Base-by-base conservation (phyloP, 1,284 basidiomycete species). In the Puccinia coronata region DNA sequence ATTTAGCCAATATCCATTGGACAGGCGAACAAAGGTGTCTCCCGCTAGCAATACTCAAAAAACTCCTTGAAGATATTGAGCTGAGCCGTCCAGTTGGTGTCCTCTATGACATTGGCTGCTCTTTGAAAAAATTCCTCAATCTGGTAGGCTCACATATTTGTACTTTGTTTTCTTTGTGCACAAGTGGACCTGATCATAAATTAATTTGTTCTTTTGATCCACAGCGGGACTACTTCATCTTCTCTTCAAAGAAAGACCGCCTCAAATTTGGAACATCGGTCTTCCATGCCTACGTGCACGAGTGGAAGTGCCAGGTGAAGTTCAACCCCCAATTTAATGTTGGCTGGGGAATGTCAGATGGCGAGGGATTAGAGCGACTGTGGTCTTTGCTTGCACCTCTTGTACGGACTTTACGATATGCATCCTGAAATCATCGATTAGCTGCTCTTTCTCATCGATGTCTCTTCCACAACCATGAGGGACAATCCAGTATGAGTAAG, bases 351-450 rank as follows among this genome's bases (percentile, higher is more conserved):
- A n/a, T n/a, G n/a, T n/a, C n/a, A n/a, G n/a, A n/a, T n/a, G n/a
- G n/a, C n/a, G n/a, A n/a, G n/a, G n/a, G n/a, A n/a, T n/a, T n/a
- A n/a, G n/a, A n/a, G n/a, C n/a, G n/a, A n/a, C n/a, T n/a, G n/a
- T n/a, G n/a, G n/a, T n/a, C n/a, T n/a, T n/a, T n/a, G n/a, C n/a
- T n/a, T n/a, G n/a, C n/a, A n/a, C n/a, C n/a, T n/a, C n/a, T n/a
- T n/a, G n/a, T n/a, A n/a, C n/a, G n/a, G n/a, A 31, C 55, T 8
- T 34, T 74, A n/a, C 14, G 49, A 31, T 55, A 43, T 6, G 31
- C 71, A 57, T 55, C 51, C 12, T 25, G 31, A 1, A 55, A 55
- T 55, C 71, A 74, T 74, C 34, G 71, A 28, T n/a, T n/a, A n/a
- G n/a, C n/a, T n/a, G n/a, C n/a, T n/a, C n/a, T n/a, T n/a, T n/a